Base-by-base conservation (phyloP, 225 moss, liverwort and hornwort genomes). In the Sphagnum tenellum region DNA sequence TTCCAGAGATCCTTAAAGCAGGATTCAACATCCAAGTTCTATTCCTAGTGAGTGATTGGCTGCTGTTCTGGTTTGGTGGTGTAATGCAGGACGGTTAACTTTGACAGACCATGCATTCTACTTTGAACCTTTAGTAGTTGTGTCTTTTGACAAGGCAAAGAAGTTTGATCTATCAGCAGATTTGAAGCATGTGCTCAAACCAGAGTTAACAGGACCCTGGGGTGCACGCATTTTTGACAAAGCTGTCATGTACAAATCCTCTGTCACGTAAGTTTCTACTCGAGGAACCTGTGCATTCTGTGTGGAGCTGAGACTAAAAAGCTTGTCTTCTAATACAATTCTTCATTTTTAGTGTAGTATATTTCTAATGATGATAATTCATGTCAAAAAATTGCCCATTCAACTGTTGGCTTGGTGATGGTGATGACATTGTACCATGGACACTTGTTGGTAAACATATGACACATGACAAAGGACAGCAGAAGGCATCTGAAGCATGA, bases 211-310 rank as follows among this genome's bases (percentile, higher is more conserved):
- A 66, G 96, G 96, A 63, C 96, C 96, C 2, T 98, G 96, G 96
- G 96, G 96, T 71, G 92, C 96, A 47, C 86, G 96, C 54, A 87
- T 98, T 57, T 98, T 98, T 74, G 96, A 98, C 70, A 98, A 92
- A 71, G 96, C 96, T 63, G 89, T 98, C 12, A 87, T 98, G 96
- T 98, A 98, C 72, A 98, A 90, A 76, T 98, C 96, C 72, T 83
- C 65, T 67, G 86, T 77, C 59, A 92, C 87, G 96, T 98, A 89
- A 89, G 92, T 77, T 55, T 9, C 52, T 52, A 52, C 29, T 29
- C 1, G 29, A 29, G 29, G 29, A 29, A 29, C 29, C 29, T 29
- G 29, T 29, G 29, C 29, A 29, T 29, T 29, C 29, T 29, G 29
- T 29, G 29, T 1, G 1, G 29, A 29, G 29, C 29, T 29, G 29